Evolutionary conservation across 129 eudicot species (phyloP).

Genomic region (Rutidosis leptorrhynchoides): DNA sequence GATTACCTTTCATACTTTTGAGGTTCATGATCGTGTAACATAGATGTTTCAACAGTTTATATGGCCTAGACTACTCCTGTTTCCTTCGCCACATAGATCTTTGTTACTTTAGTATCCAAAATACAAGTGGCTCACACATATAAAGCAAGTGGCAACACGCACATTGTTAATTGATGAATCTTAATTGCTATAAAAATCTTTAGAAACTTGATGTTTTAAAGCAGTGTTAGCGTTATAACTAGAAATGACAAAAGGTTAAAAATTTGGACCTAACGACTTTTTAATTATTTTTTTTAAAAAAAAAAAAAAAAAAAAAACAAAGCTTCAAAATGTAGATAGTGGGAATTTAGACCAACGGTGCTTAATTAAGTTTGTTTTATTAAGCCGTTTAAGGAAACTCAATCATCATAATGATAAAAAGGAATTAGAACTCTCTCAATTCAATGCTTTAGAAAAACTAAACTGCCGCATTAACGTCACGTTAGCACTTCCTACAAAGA

Average conservation of each 20-base stretch:
- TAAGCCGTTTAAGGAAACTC: not conserved
- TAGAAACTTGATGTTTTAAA: not conserved
- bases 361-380: not conserved
- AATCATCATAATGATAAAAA: not conserved
- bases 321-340: no score
- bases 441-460: no score
- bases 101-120: constrained; percentile 17
- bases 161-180: constrained; percentile 26
- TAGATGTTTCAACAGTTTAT: constrained; percentile 29
- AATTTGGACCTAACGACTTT: no score
- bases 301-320: no score
- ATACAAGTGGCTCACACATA: constrained; percentile 15
- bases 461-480: no score
- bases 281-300: no score
- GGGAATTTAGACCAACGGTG: not conserved
- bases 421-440: no score
- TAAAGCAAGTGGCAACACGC: constrained; percentile 31
- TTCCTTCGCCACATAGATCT: constrained; percentile 25
- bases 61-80: constrained; percentile 16
- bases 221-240: not conserved
- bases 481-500: no score
- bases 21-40: constrained; percentile 35
- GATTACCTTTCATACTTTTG: constrained; percentile 34
- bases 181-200: constrained; percentile 26
- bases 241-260: not conserved